phyloP scores from a whole-genome alignment of 2,329 filamentous ascomycete species.

The Metarhizium humberi region DNA sequence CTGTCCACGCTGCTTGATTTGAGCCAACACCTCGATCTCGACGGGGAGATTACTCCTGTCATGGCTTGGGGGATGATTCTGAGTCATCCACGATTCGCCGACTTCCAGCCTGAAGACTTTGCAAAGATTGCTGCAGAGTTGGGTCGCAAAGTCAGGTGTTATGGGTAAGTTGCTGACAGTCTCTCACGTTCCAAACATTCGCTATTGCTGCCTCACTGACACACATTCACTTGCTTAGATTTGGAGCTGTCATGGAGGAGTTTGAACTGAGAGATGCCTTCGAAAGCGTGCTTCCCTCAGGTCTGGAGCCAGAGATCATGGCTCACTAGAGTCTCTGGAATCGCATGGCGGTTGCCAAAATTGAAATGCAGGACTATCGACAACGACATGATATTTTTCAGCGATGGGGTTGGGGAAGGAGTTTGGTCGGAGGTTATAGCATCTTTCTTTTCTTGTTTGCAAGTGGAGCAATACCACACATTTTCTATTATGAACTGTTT shows the following conservation, averaged over 20 bases:
- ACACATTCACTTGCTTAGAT: constrained; percentile 27
- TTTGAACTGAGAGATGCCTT: constrained; percentile 71
- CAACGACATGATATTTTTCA: neutral
- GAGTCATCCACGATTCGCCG: constrained; percentile 57
- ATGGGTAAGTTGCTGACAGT: constrained; percentile 56
- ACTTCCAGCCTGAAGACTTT: constrained; percentile 61
- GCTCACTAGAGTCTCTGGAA: constrained; percentile 4
- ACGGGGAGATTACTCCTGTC: constrained; percentile 87
- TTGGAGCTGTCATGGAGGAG: constrained; percentile 55
- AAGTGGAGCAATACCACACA: neutral
- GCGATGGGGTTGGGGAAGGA: neutral
- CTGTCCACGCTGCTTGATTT: constrained; percentile 76
- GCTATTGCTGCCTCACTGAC: constrained; percentile 2
- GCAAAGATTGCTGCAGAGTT: constrained; percentile 64
- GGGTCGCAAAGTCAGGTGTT: constrained; percentile 75
- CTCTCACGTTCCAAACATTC: neutral
- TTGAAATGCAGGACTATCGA: neutral
- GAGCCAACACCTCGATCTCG: constrained; percentile 71
- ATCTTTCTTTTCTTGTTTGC: neutral
- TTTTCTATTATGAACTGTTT: neutral
- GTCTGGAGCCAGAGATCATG: constrained; percentile 9
- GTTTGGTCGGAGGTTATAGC: neutral
- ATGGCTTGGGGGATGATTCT: constrained; percentile 88
- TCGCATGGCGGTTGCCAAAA: neutral
- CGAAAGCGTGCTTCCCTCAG: constrained; percentile 42